Percentiles rank a stretch among this genome's conserved stretches.
Evolutionary conservation across 2,329 filamentous ascomycete species (phyloP).

Genomic region (Cryphonectria carpinicola): DNA sequence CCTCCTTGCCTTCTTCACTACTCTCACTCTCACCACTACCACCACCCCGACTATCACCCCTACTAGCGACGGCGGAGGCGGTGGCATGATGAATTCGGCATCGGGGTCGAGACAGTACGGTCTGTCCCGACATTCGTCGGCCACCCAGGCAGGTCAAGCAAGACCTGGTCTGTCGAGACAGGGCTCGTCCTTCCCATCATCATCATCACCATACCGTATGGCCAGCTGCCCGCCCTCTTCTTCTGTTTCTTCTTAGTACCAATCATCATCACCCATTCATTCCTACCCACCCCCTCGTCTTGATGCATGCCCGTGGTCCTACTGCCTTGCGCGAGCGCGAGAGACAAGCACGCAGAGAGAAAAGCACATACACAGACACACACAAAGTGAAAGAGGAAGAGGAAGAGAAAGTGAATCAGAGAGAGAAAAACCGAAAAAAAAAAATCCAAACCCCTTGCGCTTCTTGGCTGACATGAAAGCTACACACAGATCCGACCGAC

Average conservation of each 20-base stretch:
- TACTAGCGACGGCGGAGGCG: not conserved
- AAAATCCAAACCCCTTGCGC: too few relatives aligned
- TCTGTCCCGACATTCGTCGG: constrained; percentile 27
- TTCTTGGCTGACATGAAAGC: constrained; percentile 40
- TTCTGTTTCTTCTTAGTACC: not conserved
- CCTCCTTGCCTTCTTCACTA: not conserved
- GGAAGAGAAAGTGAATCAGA: too few relatives aligned
- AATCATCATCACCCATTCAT: too few relatives aligned
- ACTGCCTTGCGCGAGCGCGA: not conserved
- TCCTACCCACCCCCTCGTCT: not conserved
- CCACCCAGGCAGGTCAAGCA: constrained; percentile 16
- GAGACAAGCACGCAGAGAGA: not conserved
- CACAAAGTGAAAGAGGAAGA: too few relatives aligned
- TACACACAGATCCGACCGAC: constrained; percentile 55
- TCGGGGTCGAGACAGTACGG: constrained; percentile 26
- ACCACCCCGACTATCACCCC: not conserved
- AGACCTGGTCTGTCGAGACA: constrained; percentile 27
- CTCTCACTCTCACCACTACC: not conserved
- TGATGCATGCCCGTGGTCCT: not conserved
- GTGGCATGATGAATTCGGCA: constrained; percentile 27
- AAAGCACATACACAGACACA: not conserved
- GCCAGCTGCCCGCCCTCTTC: constrained; percentile 30
- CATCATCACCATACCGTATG: constrained; percentile 26
- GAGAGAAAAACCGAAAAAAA: not conserved
- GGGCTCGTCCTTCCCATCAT: constrained; percentile 27